A percentile compares a stretch with the other conserved stretches of the same genome.
Conservation (phyloP, 768 basidiomycete species). For the Amyloporia xantha region DNA sequence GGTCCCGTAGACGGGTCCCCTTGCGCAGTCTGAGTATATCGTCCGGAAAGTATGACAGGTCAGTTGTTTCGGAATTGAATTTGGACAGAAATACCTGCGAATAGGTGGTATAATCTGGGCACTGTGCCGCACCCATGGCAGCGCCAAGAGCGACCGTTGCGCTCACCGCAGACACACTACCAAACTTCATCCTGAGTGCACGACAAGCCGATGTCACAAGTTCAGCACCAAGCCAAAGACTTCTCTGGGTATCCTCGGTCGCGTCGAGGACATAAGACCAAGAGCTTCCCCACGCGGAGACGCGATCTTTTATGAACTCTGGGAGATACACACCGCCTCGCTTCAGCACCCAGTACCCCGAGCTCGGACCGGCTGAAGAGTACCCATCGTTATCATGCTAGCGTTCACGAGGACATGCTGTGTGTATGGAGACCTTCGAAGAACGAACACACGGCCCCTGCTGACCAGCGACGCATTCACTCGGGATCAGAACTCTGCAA, state of each 20-base stretch:
- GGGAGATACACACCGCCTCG: neutral
- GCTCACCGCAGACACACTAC: slow-evolving; percentile 13
- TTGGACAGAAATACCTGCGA: slow-evolving; percentile 34
- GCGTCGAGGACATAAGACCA: neutral
- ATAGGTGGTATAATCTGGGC: slow-evolving; percentile 58
- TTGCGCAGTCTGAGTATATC: slow-evolving; percentile 48
- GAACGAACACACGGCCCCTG: slow-evolving; percentile 1
- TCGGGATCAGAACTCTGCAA: neutral
- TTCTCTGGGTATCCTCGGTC: neutral
- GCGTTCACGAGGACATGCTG: slow-evolving; percentile 2
- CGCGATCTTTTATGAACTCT: neutral
- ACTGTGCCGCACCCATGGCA: slow-evolving; percentile 27
- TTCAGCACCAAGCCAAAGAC: neutral
- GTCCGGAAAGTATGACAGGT: neutral
- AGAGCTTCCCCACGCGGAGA: neutral
- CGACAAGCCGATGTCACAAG: slow-evolving; percentile 2
- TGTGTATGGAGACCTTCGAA: neutral
- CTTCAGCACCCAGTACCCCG: neutral
- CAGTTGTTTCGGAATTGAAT: neutral
- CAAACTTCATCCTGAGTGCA: slow-evolving; percentile 20
- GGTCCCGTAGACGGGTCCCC: slow-evolving; percentile 54
- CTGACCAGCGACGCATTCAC: neutral
- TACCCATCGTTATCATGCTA: neutral
- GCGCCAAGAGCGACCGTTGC: slow-evolving; percentile 20
- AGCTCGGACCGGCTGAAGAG: slow-evolving; percentile 1